Evolutionary conservation across 306 rosid genomes (phyloP), one percentile per base, ranked within the genome.

Genomic region (Cicer yamashitae): DNA sequence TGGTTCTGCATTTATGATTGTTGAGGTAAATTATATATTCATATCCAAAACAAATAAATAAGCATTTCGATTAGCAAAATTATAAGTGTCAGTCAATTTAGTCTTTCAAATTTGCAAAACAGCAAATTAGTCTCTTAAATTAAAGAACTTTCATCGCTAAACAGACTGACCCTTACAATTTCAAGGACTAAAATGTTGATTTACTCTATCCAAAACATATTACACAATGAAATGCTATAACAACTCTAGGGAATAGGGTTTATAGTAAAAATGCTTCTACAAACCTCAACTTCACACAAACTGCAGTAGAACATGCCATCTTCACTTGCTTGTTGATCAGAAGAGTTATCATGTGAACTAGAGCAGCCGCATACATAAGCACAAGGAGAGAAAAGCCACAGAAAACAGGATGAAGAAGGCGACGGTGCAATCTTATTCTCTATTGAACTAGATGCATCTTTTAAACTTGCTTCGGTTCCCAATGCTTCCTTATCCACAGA

Each of bases 221-320:
- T 56, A 58, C 34, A 40, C 12, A 81, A 46, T 13, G 66, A 10
- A 10, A 6, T 18, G n/a, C 40, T 65, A 57, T 9, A 63, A 22
- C 38, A 50, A 4, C 45, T 37, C 22, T 50, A 51, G 7, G 7
- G 14, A 54, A 65, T 66, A 77, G 71, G 2, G 6, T 7, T 74
- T 9, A 9, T 17, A 77, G 50, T 45, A 7, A 37, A 80, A 73
- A 77, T 70, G 65, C 72, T 18, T 77, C 62, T 44, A 83, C 96
- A 37, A 79, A 94, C 97, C 99, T 94, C 99, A 74, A 92, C 99
- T 90, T 94, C 96, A 86, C 99, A 94, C 85, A 94, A 85, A 81
- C 93, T 94, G 88, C 99, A 94, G 77, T 85, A 94, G 85, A 94
- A 92, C 97, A 89, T 92, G 86, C 97, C 97, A 77, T 91, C 97